Conservation (phyloP, 768 basidiomycete genomes). For the Crepidotus variabilis region DNA sequence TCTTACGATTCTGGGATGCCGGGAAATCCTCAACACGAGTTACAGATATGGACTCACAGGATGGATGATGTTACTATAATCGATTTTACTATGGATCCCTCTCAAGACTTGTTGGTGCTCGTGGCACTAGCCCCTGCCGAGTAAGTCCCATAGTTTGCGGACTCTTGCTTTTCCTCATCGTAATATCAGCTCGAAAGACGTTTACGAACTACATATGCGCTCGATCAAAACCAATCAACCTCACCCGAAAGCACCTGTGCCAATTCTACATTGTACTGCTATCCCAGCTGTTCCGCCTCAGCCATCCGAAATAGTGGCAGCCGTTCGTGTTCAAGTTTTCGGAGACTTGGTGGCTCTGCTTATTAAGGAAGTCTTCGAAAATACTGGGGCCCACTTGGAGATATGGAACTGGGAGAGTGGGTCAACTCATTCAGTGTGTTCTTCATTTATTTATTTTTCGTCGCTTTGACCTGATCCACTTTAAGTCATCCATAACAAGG, state of each 20-base stretch:
- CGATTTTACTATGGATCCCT: conserved; percentile 57
- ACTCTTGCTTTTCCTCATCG: conserved; percentile 6
- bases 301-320: conserved; percentile 31
- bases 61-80: conserved; percentile 41
- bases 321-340: conserved; percentile 42
- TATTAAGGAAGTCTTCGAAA: conserved; percentile 41
- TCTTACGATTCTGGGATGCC: conserved; percentile 21
- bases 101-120: conserved; percentile 50
- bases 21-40: conserved; percentile 16
- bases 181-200: conserved; percentile 30
- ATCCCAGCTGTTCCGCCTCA: conserved; percentile 24
- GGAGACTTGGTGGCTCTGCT: conserved; percentile 46
- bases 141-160: conserved; percentile 26
- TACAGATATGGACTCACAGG: conserved; percentile 39
- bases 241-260: conserved; percentile 39
- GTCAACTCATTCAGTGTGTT: conserved; percentile 37
- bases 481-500: conserved; percentile 38
- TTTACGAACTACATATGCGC: conserved; percentile 48
- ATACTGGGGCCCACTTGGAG: conserved; percentile 40
- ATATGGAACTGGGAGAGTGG: conserved; percentile 49
- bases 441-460: background rate
- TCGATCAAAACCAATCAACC: conserved; percentile 48
- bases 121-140: conserved; percentile 37
- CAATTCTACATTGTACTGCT: conserved; percentile 35
- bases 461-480: conserved; percentile 1